Evolutionary conservation across 2,329 filamentous ascomycete genomes (phyloP).

Genomic region (Colletotrichum musae): DNA sequence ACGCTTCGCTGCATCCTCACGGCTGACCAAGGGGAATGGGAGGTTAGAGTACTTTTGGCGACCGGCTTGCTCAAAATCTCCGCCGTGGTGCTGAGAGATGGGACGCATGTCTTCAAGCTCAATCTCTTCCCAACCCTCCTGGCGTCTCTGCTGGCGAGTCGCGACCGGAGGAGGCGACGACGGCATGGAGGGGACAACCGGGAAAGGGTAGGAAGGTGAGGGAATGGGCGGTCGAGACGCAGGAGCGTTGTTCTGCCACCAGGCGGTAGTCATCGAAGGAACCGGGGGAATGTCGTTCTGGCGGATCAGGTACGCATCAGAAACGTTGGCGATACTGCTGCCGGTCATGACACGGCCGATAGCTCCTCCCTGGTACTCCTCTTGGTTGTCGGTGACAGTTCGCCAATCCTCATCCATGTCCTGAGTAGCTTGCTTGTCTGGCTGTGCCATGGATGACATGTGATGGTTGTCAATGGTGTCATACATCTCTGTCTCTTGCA

Average conservation of each 20-base stretch:
- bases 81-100: background rate
- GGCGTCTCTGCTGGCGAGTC: conserved; percentile 6
- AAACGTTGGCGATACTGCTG: conserved; percentile 43
- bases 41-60: conserved; percentile 13
- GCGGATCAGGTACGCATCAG: conserved; percentile 27
- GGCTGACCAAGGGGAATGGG: conserved; percentile 31
- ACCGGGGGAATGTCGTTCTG: background rate
- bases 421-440: conserved; percentile 11
- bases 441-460: conserved; percentile 11
- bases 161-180: background rate
- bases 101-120: conserved; percentile 16
- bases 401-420: conserved; percentile 40
- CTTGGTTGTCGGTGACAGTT: conserved; percentile 39
- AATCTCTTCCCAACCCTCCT: conserved; percentile 25
- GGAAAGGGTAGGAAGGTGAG: conserved; percentile 19
- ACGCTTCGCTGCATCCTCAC: conserved; percentile 32
- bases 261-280: conserved; percentile 6
- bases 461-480: conserved; percentile 22
- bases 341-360: conserved; percentile 39
- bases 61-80: conserved; percentile 1
- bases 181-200: background rate
- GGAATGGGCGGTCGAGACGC: background rate
- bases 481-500: conserved; percentile 25
- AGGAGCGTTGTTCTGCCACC: conserved; percentile 16
- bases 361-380: conserved; percentile 1